A percentile compares a stretch with the other conserved stretches of the same genome.
phyloP scores from a whole-genome alignment of 2,329 filamentous ascomycete species.

The Falciphora oryzae region DNA sequence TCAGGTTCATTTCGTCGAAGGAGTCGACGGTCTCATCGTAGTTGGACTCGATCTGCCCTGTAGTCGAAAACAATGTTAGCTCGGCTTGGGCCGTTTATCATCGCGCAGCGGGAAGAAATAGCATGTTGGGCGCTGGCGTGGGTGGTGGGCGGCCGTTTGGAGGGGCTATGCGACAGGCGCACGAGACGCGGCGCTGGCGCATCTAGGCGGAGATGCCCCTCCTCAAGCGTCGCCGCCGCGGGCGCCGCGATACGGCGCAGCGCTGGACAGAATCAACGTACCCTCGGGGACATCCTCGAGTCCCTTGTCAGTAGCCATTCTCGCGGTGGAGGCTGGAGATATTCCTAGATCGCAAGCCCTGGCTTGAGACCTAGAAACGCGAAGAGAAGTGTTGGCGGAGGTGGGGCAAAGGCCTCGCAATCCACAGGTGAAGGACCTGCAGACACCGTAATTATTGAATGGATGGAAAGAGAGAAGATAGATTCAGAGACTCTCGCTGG shows the following conservation, averaged over 20 bases:
- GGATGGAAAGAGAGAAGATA: slow-evolving; percentile 4
- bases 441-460: slow-evolving; percentile 13
- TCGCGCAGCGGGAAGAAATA: neutral
- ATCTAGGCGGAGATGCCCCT: neutral
- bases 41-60: slow-evolving; percentile 99
- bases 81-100: neutral
- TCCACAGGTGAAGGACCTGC: slow-evolving; percentile 28
- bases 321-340: slow-evolving; percentile 60
- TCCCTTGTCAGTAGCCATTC: slow-evolving; percentile 97
- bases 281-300: slow-evolving; percentile 96
- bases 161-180: neutral
- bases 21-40: slow-evolving; percentile 99
- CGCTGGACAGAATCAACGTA: slow-evolving; percentile 44
- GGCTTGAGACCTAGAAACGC: slow-evolving; percentile 64
- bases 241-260: neutral
- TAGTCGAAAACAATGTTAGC: slow-evolving; percentile 20
- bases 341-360: slow-evolving; percentile 70
- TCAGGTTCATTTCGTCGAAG: slow-evolving; percentile 97
- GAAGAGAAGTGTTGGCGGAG: slow-evolving; percentile 26
- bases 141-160: neutral
- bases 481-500: slow-evolving; percentile 11
- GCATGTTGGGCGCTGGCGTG: neutral
- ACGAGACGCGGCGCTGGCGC: neutral
- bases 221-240: neutral
- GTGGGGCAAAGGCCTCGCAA: slow-evolving; percentile 31